Conservation (phyloP, 169 alveolate species). For the Eimeria falciformis region DNA sequence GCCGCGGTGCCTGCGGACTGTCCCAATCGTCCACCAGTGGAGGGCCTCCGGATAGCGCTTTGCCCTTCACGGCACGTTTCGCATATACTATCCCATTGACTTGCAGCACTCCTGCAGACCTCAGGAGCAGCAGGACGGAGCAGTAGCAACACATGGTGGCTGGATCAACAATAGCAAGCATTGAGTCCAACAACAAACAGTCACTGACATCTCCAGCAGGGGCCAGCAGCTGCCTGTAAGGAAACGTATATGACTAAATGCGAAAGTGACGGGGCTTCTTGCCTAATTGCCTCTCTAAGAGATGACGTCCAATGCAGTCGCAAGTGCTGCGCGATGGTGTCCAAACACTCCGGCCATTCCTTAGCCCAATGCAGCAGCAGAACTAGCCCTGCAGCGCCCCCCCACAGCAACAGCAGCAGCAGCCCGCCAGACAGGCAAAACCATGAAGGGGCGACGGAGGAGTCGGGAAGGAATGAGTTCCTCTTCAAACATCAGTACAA, state of each 20-base stretch:
- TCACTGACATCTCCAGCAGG: no score
- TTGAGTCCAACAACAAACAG: no score
- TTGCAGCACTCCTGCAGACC: slow-evolving; percentile 43
- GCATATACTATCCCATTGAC: slow-evolving; percentile 66
- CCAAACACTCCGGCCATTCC: slow-evolving; percentile 74
- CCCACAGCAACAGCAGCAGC: slow-evolving; percentile 6
- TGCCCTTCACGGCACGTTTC: slow-evolving; percentile 64
- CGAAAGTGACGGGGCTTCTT: neutral
- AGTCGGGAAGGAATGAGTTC: no score
- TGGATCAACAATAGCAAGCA: no score
- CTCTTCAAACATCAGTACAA: no score
- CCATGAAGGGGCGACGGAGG: no score
- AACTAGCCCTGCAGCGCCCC: slow-evolving; percentile 60
- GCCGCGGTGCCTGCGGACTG: no score
- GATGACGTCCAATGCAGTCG: slow-evolving; percentile 60
- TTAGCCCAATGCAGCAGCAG: slow-evolving; percentile 70
- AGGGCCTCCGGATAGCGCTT: neutral
- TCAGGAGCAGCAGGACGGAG: slow-evolving; percentile 11
- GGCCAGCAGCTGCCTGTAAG: no score
- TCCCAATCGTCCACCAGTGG: neutral
- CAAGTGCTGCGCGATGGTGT: slow-evolving; percentile 53
- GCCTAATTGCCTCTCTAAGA: slow-evolving; percentile 53
- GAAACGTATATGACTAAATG: neutral
- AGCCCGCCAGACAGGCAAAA: no score
- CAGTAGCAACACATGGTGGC: no score